phyloP scores from a whole-genome alignment of 805 yeast species.

The Lachancea kluyveri region DNA sequence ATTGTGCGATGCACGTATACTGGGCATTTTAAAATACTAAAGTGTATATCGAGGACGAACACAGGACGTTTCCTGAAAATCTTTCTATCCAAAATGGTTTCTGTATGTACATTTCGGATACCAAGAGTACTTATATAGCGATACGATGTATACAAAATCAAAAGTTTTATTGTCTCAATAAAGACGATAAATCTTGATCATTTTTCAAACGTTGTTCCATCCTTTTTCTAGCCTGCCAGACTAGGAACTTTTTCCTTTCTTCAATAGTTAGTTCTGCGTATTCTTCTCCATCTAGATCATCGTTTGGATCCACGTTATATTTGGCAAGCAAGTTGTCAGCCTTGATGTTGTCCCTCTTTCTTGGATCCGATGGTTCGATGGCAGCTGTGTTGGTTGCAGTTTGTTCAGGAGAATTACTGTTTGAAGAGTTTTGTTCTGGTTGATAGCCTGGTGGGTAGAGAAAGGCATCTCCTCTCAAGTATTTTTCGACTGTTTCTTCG shows the following conservation, averaged over 20 bases:
- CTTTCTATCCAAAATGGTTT: no score
- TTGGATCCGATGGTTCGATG: constrained; percentile 18
- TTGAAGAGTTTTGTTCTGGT: constrained; percentile 13
- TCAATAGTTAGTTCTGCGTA: constrained; percentile 18
- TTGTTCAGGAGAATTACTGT: neutral
- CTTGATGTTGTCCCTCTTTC: constrained; percentile 25
- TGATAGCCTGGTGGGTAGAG: constrained; percentile 47
- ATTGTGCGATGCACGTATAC: no score
- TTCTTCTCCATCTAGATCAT: constrained; percentile 14
- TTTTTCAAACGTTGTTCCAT: constrained; percentile 32
- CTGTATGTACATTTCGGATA: no score
- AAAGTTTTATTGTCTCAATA: constrained; percentile 3
- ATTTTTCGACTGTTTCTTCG: constrained; percentile 70
- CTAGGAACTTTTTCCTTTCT: constrained; percentile 37
- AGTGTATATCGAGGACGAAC: no score
- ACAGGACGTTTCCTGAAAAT: no score
- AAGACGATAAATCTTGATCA: constrained; percentile 11
- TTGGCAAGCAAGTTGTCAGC: constrained; percentile 27
- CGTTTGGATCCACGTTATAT: constrained; percentile 20
- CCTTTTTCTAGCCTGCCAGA: constrained; percentile 54
- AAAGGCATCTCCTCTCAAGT: constrained; percentile 52
- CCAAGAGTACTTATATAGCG: no score
- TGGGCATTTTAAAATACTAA: no score
- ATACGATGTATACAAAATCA: no score
- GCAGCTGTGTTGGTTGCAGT: constrained; percentile 2